phyloP scores from a whole-genome alignment of 2,329 filamentous ascomycete genomes.

The Verticillium albo-atrum region DNA sequence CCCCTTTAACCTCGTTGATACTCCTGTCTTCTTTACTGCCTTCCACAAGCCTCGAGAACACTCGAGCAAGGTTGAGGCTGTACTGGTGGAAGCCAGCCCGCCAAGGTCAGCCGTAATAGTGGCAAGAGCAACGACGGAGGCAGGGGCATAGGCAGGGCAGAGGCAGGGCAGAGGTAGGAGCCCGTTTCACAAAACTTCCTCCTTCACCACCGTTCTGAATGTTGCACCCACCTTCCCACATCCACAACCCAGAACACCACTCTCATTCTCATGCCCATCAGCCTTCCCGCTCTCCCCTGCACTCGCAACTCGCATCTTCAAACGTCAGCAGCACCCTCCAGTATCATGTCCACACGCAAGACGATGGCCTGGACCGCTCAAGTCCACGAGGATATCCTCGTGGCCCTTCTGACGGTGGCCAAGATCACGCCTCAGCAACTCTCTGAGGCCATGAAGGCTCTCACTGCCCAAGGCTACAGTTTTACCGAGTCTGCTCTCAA shows the following conservation, averaged over 20 bases:
- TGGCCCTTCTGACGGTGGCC: slow-evolving; percentile 32
- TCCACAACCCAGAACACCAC: too few species aligned
- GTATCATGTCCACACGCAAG: slow-evolving; percentile 13
- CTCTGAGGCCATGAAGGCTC: slow-evolving; percentile 27
- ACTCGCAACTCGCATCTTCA: slow-evolving; percentile 3
- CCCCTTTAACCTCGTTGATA: too few species aligned
- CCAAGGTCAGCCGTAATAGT: not conserved
- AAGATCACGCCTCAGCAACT: slow-evolving; percentile 27
- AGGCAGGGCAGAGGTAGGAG: not conserved
- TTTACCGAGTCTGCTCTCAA: slow-evolving; percentile 36
- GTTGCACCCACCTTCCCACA: slow-evolving; percentile 11
- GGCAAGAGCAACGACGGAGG: not conserved
- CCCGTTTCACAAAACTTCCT: not conserved
- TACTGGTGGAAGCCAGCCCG: not conserved
- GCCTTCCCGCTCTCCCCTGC: not conserved
- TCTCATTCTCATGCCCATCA: too few species aligned
- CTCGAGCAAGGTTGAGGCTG: too few species aligned
- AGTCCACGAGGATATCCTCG: slow-evolving; percentile 39
- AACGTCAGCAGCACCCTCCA: not conserved
- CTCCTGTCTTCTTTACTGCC: too few species aligned
- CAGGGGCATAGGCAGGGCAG: not conserved
- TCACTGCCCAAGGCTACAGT: slow-evolving; percentile 27
- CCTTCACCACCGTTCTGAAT: too few species aligned
- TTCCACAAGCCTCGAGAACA: too few species aligned
- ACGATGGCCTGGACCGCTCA: slow-evolving; percentile 35